A percentile compares a stretch with the other conserved stretches of the same genome.
Evolutionary conservation across 192 early-diverging fungal species (phyloP).

Genomic region (Umbelopsis ramanniana): DNA sequence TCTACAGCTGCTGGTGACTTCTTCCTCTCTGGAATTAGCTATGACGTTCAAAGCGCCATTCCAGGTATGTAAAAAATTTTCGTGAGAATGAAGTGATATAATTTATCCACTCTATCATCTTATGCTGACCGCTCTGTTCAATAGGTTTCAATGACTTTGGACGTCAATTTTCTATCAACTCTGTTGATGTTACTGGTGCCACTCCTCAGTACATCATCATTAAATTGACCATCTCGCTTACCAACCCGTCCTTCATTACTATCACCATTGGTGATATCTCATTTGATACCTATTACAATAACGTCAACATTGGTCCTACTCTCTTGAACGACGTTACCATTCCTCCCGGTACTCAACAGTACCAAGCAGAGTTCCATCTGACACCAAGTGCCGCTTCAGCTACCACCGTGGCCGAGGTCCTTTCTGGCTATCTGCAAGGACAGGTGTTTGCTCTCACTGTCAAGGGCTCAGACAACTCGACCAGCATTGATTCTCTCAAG

Average conservation of each 20-base stretch:
- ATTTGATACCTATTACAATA: conserved; percentile 46
- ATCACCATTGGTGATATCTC: conserved; percentile 51
- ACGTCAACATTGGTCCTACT: conserved; percentile 44
- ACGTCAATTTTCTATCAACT: conserved; percentile 26
- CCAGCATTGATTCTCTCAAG: conserved; percentile 45
- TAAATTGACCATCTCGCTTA: conserved; percentile 43
- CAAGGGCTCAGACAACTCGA: conserved; percentile 43
- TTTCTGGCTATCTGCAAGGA: conserved; percentile 50
- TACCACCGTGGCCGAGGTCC: conserved; percentile 38
- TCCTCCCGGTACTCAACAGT: conserved; percentile 46
- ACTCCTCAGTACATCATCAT: conserved; percentile 49
- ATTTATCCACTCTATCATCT: no score
- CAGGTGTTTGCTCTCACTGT: conserved; percentile 43
- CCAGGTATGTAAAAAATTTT: conserved; percentile 26
- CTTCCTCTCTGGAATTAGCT: conserved; percentile 40
- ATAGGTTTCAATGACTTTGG: conserved; percentile 36
- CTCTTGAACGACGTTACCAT: conserved; percentile 44
- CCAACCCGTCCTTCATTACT: conserved; percentile 57
- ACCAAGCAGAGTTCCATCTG: conserved; percentile 44
- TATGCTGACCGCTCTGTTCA: no score
- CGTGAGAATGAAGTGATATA: background rate
- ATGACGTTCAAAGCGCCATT: conserved; percentile 42
- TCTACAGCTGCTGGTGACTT: conserved; percentile 45
- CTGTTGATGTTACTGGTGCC: conserved; percentile 31
- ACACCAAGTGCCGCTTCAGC: conserved; percentile 29